A percentile compares a stretch with the other conserved stretches of the same genome.
These are phyloP conservation scores for Aspergillus persii DNA, from an alignment of 2,329 filamentous ascomycete genomes.

Conservation along the genomic window DNA sequence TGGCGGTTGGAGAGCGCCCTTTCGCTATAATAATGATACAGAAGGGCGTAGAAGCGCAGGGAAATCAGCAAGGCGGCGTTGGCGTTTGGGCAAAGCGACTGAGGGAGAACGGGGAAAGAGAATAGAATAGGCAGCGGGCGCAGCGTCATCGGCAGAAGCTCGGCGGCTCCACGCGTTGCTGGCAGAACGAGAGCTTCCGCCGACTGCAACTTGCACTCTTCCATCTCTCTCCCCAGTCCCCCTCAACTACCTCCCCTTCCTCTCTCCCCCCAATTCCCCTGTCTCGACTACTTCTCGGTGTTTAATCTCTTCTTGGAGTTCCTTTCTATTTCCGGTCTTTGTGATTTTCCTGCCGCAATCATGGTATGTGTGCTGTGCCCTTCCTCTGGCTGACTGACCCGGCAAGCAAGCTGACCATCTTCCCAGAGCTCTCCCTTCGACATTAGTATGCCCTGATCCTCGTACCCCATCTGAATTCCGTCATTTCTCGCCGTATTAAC, in stretches of 20 bases:
- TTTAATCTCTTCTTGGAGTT: neutral
- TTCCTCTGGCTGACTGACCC: slow-evolving; percentile 9
- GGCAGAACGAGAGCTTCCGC: slow-evolving; percentile 25
- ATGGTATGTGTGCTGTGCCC: slow-evolving; percentile 30
- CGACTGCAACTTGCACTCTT: slow-evolving; percentile 7
- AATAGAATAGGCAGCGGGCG: slow-evolving; percentile 26
- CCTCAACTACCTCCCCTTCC: slow-evolving; percentile 16
- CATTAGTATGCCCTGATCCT: slow-evolving; percentile 67
- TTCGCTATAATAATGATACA: slow-evolving; percentile 11
- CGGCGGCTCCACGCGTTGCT: slow-evolving; percentile 22
- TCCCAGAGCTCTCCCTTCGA: slow-evolving; percentile 83
- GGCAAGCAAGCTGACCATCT: slow-evolving; percentile 33
- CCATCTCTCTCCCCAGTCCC: slow-evolving; percentile 8
- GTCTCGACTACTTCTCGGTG: neutral
- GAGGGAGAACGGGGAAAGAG: slow-evolving; percentile 2
- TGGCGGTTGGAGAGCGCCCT: neutral
- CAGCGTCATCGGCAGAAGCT: slow-evolving; percentile 28
- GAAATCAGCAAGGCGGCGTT: slow-evolving; percentile 1
- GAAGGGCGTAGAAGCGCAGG: slow-evolving; percentile 3
- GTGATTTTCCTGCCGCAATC: slow-evolving; percentile 16
- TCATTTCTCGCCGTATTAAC: slow-evolving; percentile 9
- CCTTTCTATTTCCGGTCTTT: slow-evolving; percentile 13
- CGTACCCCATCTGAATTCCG: slow-evolving; percentile 7
- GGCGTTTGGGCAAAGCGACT: neutral
- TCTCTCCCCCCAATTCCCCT: slow-evolving; percentile 9